These are phyloP conservation scores for Oehlia diaphana DNA, from an alignment of 192 early-diverging fungal species.

Conservation along the genomic window DNA sequence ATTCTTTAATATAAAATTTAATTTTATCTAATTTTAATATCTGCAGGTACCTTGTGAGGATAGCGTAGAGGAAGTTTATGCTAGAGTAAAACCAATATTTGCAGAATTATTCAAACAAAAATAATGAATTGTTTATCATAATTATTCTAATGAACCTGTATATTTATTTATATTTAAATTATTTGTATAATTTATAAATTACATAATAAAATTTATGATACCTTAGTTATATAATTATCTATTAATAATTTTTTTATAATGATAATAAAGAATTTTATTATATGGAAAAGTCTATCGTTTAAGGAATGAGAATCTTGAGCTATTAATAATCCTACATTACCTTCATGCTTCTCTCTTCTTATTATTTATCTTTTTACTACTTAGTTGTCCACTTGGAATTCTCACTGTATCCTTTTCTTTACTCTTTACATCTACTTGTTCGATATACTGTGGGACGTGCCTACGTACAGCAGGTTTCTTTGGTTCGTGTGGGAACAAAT, in stretches of 20 bases:
- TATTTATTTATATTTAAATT: no score
- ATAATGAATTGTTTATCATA: neutral
- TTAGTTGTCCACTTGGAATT: neutral
- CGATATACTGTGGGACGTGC: neutral
- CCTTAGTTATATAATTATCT: no score
- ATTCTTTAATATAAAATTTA: neutral
- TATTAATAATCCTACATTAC: neutral
- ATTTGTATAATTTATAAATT: no score
- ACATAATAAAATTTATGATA: no score
- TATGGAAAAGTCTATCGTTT: neutral
- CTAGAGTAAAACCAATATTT: neutral
- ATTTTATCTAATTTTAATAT: neutral
- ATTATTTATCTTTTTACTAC: neutral
- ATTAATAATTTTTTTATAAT: no score
- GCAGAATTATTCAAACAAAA: neutral
- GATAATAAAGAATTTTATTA: neutral
- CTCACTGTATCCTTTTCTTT: neutral
- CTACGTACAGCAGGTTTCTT: slow-evolving; percentile 44
- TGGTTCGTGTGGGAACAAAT: slow-evolving; percentile 73
- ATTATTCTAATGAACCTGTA: no score
- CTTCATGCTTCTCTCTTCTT: neutral
- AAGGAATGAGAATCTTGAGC: neutral
- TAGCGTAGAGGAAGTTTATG: neutral
- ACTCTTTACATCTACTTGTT: neutral
- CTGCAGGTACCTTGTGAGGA: neutral